A percentile compares a stretch with the other conserved stretches of the same genome.
Evolutionary conservation across 2,329 filamentous ascomycete species (phyloP).

Genomic region (Stromatinia cepivora): DNA sequence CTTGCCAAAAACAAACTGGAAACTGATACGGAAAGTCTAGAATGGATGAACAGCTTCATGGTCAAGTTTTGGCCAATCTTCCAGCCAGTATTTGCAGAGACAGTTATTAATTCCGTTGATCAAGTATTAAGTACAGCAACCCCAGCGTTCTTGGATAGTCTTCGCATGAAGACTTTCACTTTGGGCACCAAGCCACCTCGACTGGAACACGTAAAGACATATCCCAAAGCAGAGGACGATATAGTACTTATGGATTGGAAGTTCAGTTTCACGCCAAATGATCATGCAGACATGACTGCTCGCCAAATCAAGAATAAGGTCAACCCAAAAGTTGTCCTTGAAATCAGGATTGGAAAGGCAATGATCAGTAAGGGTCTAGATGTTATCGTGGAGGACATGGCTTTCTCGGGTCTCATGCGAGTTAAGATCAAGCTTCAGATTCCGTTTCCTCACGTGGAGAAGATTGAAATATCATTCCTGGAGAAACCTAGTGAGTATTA

Average conservation of each 20-base stretch:
- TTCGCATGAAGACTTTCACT: slow-evolving; percentile 91
- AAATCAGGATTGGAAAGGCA: slow-evolving; percentile 92
- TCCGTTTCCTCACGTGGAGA: slow-evolving; percentile 92
- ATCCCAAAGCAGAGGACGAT: slow-evolving; percentile 93
- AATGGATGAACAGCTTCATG: slow-evolving; percentile 99
- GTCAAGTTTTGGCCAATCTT: slow-evolving; percentile 99
- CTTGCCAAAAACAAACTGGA: slow-evolving; percentile 85
- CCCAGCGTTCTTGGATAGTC: slow-evolving; percentile 86
- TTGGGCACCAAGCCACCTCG: slow-evolving; percentile 93
- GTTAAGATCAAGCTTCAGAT: slow-evolving; percentile 97
- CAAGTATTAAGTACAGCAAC: slow-evolving; percentile 93
- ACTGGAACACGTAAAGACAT: slow-evolving; percentile 97
- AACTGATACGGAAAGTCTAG: slow-evolving; percentile 85
- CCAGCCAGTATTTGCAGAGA: slow-evolving; percentile 87
- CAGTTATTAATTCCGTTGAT: slow-evolving; percentile 90
- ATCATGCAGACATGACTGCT: slow-evolving; percentile 85
- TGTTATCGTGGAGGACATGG: slow-evolving; percentile 97
- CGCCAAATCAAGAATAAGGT: slow-evolving; percentile 92
- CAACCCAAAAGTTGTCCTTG: slow-evolving; percentile 93
- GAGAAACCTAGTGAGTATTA: slow-evolving; percentile 59
- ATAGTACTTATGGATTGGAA: slow-evolving; percentile 99
- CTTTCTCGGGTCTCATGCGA: slow-evolving; percentile 92
- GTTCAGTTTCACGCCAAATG: slow-evolving; percentile 97
- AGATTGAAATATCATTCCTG: slow-evolving; percentile 91
- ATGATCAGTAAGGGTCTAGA: slow-evolving; percentile 96